These are phyloP conservation scores for Globisporangium alternatum DNA, from an alignment of 352 stramenopile genomes.

Conservation along the genomic window DNA sequence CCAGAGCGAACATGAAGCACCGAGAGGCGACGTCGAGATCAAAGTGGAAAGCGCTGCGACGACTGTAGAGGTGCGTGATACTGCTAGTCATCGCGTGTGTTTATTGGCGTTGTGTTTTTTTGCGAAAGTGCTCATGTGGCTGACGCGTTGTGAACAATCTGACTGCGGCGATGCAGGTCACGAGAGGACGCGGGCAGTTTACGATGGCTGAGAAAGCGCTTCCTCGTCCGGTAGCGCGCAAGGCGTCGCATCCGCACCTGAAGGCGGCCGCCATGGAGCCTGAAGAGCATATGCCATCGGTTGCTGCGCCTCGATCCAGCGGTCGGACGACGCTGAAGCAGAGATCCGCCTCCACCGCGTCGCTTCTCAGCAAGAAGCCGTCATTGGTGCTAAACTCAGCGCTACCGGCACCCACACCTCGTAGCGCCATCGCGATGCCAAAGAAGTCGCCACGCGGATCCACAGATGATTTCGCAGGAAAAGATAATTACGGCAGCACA, in stretches of 20 bases:
- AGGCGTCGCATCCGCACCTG: constrained; percentile 13
- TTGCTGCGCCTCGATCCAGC: constrained; percentile 14
- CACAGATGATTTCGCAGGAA: neutral
- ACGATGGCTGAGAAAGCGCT: constrained; percentile 18
- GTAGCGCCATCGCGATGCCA: neutral
- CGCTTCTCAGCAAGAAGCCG: constrained; percentile 17
- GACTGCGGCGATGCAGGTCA: neutral
- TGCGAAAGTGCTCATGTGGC: neutral
- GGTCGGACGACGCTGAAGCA: constrained; percentile 21
- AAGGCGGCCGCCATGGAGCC: neutral
- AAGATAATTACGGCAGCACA: constrained; percentile 19
- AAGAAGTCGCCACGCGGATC: constrained; percentile 6
- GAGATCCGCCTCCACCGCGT: neutral
- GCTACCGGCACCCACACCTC: neutral
- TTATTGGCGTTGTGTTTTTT: neutral
- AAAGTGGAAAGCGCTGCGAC: constrained; percentile 7
- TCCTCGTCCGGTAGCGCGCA: constrained; percentile 19
- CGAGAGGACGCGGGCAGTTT: constrained; percentile 17
- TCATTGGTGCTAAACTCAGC: neutral
- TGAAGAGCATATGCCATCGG: constrained; percentile 3
- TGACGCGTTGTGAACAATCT: neutral
- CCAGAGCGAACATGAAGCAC: constrained; percentile 20
- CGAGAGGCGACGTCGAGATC: constrained; percentile 2
- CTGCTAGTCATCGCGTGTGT: neutral
- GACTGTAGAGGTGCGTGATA: neutral